Percentiles rank a stretch among this genome's conserved stretches.
phyloP scores from a whole-genome alignment of 2,329 filamentous ascomycete genomes.

The Botryotinia globosa region DNA sequence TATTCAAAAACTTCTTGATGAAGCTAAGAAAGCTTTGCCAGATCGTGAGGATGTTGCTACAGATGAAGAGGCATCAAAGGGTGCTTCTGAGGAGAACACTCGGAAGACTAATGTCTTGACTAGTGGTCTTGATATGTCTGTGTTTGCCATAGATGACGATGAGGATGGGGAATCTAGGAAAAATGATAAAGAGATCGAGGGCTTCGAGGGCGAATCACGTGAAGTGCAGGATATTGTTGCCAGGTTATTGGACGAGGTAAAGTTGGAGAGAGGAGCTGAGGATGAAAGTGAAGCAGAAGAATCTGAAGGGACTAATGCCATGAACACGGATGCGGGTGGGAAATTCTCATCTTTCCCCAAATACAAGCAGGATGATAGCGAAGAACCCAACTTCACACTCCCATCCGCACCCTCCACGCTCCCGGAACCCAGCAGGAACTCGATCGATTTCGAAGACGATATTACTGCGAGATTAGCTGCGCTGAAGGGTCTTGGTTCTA shows the following conservation, averaged over 20 bases:
- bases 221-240: constrained; percentile 37
- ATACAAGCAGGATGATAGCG: not conserved
- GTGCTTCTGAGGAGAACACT: not conserved
- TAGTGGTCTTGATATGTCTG: constrained; percentile 36
- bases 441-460: constrained; percentile 33
- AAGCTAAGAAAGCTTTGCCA: constrained; percentile 31
- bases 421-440: constrained; percentile 26
- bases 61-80: not conserved
- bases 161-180: constrained; percentile 43
- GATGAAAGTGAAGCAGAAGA: constrained; percentile 11
- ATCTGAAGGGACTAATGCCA: too few relatives aligned
- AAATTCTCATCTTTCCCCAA: not conserved
- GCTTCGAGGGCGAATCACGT: constrained; percentile 32
- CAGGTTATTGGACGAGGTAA: constrained; percentile 35
- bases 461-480: constrained; percentile 37
- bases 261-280: constrained; percentile 28
- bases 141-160: constrained; percentile 43
- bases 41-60: constrained; percentile 10
- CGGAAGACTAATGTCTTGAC: constrained; percentile 40
- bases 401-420: constrained; percentile 34
- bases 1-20: constrained; percentile 34
- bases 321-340: not conserved
- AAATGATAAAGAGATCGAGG: constrained; percentile 40
- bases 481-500: constrained; percentile 25
- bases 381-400: constrained; percentile 23